Evolutionary conservation across 148 eudicot genomes (phyloP).

Genomic region (Dianthus caryophyllus): DNA sequence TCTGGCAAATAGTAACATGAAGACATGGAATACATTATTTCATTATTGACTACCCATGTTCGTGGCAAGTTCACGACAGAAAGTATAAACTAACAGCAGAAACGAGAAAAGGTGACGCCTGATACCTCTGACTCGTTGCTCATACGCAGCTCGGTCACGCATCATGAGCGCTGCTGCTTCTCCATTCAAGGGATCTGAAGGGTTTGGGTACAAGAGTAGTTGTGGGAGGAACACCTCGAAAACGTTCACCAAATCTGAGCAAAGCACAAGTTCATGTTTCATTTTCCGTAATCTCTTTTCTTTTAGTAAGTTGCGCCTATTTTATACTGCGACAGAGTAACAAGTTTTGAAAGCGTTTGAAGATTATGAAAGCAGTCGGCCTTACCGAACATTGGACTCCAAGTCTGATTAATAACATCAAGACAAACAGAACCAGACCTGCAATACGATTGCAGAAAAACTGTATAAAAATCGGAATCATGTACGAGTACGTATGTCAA

Average conservation of each 20-base stretch:
- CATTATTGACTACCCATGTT: conserved; percentile 4
- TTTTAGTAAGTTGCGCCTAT: too few species aligned
- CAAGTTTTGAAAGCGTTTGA: conserved; percentile 3
- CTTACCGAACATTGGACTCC: conserved; percentile 98
- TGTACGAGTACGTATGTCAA: background rate
- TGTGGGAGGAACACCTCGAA: conserved; percentile 98
- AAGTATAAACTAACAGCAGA: background rate
- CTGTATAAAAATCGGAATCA: background rate
- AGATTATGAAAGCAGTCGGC: background rate
- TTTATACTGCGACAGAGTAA: conserved; percentile 4
- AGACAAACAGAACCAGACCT: conserved; percentile 97
- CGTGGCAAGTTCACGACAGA: background rate
- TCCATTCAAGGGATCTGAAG: conserved; percentile 84
- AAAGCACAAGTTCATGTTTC: conserved; percentile 15
- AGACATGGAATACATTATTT: background rate
- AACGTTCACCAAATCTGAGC: conserved; percentile 85
- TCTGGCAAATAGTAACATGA: conserved; percentile 36
- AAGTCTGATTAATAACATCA: conserved; percentile 87
- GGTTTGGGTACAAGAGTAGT: conserved; percentile 91
- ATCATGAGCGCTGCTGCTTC: conserved; percentile 94
- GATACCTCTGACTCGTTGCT: conserved; percentile 77
- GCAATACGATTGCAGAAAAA: conserved; percentile 17
- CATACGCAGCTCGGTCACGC: conserved; percentile 73
- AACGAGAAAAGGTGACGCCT: background rate
- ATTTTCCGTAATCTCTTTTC: too few species aligned